phyloP scores from a whole-genome alignment of 2,329 filamentous ascomycete species.

The Emydomyces testavorans region DNA sequence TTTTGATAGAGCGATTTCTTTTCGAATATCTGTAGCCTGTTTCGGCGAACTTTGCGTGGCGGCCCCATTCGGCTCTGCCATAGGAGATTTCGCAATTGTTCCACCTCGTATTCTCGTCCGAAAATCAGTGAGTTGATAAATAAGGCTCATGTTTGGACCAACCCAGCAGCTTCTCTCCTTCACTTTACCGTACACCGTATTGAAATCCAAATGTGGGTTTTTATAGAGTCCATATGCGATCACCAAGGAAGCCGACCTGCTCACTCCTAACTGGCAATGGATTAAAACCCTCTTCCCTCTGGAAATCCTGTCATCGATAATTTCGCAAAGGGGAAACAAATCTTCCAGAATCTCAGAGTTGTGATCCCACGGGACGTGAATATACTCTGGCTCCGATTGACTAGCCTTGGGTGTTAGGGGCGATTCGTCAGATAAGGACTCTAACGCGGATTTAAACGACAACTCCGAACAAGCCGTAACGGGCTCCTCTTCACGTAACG shows the following conservation, averaged over 20 bases:
- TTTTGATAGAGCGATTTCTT: background rate
- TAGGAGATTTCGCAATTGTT: background rate
- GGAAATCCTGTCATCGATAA: slow-evolving; percentile 49
- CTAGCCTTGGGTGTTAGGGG: slow-evolving; percentile 26
- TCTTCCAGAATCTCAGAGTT: slow-evolving; percentile 57
- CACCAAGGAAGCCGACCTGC: slow-evolving; percentile 53
- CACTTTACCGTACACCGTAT: slow-evolving; percentile 53
- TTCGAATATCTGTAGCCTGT: background rate
- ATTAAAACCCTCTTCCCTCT: slow-evolving; percentile 50
- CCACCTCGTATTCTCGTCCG: slow-evolving; percentile 30
- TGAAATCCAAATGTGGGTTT: slow-evolving; percentile 50
- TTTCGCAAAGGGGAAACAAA: slow-evolving; percentile 46
- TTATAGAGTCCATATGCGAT: slow-evolving; percentile 57
- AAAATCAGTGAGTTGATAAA: slow-evolving; percentile 57
- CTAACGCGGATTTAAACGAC: slow-evolving; percentile 42
- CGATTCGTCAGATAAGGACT: slow-evolving; percentile 23
- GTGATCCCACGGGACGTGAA: slow-evolving; percentile 56
- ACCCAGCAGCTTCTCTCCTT: slow-evolving; percentile 57
- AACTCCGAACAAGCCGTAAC: slow-evolving; percentile 36
- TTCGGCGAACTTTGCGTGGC: background rate
- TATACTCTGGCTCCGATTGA: slow-evolving; percentile 46
- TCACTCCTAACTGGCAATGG: slow-evolving; percentile 55
- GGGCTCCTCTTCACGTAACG: slow-evolving; percentile 26
- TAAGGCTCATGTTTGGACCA: slow-evolving; percentile 57
- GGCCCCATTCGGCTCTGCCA: background rate